Percentiles rank a stretch among this genome's conserved stretches.
Conservation (phyloP, 2,329 filamentous ascomycete species). For the Bertia moriformis region DNA sequence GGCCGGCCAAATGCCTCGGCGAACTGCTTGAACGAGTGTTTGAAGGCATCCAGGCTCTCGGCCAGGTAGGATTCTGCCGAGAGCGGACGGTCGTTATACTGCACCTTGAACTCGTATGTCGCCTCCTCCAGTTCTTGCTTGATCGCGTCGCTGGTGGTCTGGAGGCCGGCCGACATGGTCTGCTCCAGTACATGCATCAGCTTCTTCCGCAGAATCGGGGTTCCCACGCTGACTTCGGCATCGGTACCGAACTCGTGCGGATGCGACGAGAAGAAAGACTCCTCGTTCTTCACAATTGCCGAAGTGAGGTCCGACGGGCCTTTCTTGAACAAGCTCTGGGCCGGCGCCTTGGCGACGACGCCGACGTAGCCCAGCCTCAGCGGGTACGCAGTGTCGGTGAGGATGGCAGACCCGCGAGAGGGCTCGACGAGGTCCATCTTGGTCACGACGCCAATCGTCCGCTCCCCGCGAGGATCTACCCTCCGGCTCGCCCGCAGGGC, state of each 20-base stretch:
- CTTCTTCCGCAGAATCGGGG: conserved; percentile 77
- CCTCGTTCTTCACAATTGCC: conserved; percentile 77
- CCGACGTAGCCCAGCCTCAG: conserved; percentile 87
- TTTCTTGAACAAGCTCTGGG: conserved; percentile 65
- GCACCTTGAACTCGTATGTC: conserved; percentile 96
- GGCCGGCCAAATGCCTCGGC: conserved; percentile 76
- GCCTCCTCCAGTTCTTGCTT: conserved; percentile 91
- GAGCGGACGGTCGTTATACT: conserved; percentile 91
- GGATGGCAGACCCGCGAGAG: conserved; percentile 58
- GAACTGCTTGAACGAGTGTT: conserved; percentile 93
- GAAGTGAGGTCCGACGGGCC: conserved; percentile 66
- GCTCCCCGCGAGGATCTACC: conserved; percentile 84
- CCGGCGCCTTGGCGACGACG: conserved; percentile 73
- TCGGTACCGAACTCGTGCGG: conserved; percentile 64
- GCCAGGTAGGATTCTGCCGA: conserved; percentile 94
- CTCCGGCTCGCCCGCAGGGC: conserved; percentile 77
- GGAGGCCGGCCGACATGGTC: conserved; percentile 87
- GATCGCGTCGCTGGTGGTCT: conserved; percentile 80
- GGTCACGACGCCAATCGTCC: conserved; percentile 95
- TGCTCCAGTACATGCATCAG: conserved; percentile 94
- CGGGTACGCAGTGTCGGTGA: conserved; percentile 84
- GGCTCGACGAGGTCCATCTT: conserved; percentile 97
- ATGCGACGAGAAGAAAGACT: conserved; percentile 72
- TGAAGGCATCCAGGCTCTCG: conserved; percentile 88
- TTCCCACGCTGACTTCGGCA: conserved; percentile 65